Evolutionary conservation across 2,329 filamentous ascomycete species (phyloP), one percentile per base, ranked within the genome.

Genomic region (Arthrobotrys musiformis): DNA sequence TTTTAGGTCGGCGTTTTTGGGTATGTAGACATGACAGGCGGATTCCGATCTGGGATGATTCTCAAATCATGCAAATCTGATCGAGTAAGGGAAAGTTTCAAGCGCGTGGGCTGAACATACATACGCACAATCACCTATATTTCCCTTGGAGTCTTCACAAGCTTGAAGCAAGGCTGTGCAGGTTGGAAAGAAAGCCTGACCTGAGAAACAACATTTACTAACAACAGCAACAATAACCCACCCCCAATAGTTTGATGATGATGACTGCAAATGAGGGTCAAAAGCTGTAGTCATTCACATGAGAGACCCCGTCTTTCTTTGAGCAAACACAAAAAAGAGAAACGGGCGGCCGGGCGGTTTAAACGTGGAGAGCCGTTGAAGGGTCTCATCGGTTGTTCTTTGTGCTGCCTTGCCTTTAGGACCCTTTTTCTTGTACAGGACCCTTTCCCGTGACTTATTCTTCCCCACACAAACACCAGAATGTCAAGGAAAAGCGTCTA

Each of bases 121-220:
- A 26, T 26, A 40, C 37, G 2, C 17, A 13, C 42, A 69, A 48
- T 48, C 13, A 48, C 19, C 15, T 24, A 2, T 7, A 26, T n/a
- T 35, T 58, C 35, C 30, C n/a, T n/a, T n/a, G n/a, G 46, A 63
- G 30, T 63, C 46, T 52, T 76, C 64, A 63, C 72, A 76, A 42
- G 37, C 37, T 17, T 17, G 40, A 42, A 42, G 40, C 40, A 42
- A 76, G 72, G 72, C 72, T 70, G 64, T 76, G 64, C 50, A 44
- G 17, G 46, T 40, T 37, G 11, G 19, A 8, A 28, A 68, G 62
- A 75, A 76, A 76, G 72, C 72, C 72, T 76, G 72, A 70, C 64
- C 72, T 76, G 72, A 76, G 58, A 17, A 56, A 17, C 19, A 48
- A 26, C 44, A 48, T 48, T n/a, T n/a, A 15, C 24, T 30, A 46